Evolutionary conservation across 306 rosid species (phyloP).

Genomic region (Vicia villosa): DNA sequence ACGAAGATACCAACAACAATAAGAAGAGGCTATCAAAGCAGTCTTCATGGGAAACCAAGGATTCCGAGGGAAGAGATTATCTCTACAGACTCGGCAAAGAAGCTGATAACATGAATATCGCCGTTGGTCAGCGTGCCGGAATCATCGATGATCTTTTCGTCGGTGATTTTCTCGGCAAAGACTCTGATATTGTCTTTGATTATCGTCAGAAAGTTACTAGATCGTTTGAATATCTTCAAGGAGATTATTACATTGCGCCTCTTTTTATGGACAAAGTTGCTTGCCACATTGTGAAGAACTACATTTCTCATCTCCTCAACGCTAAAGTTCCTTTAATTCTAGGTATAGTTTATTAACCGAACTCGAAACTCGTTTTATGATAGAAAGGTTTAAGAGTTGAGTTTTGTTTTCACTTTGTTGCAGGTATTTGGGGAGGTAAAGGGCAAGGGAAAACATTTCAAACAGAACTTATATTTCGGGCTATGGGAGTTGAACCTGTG

Average conservation of each 20-base stretch:
- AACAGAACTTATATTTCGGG: slow-evolving; percentile 92
- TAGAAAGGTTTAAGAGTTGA: background rate
- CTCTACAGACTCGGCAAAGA: slow-evolving; percentile 83
- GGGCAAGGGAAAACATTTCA: slow-evolving; percentile 99
- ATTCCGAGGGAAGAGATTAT: slow-evolving; percentile 78
- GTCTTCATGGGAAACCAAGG: slow-evolving; percentile 89
- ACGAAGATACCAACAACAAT: background rate
- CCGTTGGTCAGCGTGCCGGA: slow-evolving; percentile 93
- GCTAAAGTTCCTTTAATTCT: slow-evolving; percentile 87
- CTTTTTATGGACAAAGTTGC: slow-evolving; percentile 86
- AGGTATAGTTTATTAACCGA: slow-evolving; percentile 50
- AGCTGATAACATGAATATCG: slow-evolving; percentile 93
- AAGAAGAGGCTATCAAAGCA: slow-evolving; percentile 69
- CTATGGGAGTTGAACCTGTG: slow-evolving; percentile 92
- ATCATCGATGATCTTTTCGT: slow-evolving; percentile 76
- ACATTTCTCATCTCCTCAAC: slow-evolving; percentile 68
- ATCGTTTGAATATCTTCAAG: slow-evolving; percentile 81
- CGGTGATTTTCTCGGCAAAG: slow-evolving; percentile 87
- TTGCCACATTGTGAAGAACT: slow-evolving; percentile 88
- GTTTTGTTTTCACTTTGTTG: slow-evolving; percentile 18
- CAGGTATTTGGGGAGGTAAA: slow-evolving; percentile 99
- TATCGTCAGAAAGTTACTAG: slow-evolving; percentile 91
- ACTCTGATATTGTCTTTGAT: slow-evolving; percentile 95
- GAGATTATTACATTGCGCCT: slow-evolving; percentile 95
- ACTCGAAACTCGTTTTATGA: background rate